Base-by-base conservation (phyloP, 2,329 filamentous ascomycete species). In the Monosporascus sp. region DNA sequence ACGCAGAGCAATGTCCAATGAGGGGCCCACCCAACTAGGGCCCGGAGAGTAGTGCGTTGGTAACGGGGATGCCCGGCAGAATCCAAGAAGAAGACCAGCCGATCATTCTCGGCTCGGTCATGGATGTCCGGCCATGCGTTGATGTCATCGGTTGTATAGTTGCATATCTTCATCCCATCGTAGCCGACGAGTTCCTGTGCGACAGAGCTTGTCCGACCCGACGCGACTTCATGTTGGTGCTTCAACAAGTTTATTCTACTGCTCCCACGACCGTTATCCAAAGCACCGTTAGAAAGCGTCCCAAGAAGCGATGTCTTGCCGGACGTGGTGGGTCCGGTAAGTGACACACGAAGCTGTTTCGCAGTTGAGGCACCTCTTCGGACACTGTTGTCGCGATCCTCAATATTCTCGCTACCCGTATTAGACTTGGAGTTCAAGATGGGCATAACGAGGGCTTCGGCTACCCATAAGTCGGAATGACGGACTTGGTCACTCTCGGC, bases 91-190 rank as follows among this genome's bases (percentile, higher is more conserved):
- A 97, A 92, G 5, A 94, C 90, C 3, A 99, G 73, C 20, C 92
- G 85, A 3, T 87, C 89, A 54, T 79, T 73, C 55, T 86, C 83
- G 1, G 90, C 83, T 48, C 85, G 82, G 38, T 89, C 86, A 68
- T 99, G 94, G 50, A 97, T 94, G 67, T 97, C 93, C 50, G 89
- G 86, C 94, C 94, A 99, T 0, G 91, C 92, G 54, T 90, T 89
- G 47, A 97, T 86, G 65, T 96, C 90, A 15, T 86, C 86, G 55
- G 88, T 87, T 3, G 89, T 86, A 67, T 95, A 97, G 67, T 96
- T 97, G 64, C 96, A 77, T 39, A 94, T 78, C 9, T 66, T 65
- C 25, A 65, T 65, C 4, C 76, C 73, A 43, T 80, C 78, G 67
- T 97, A 99, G 7, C 94, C 94, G 57, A 99, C 82, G 9, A 99